phyloP scores from a whole-genome alignment of 352 stramenopile species.

The Pythium chondricola region DNA sequence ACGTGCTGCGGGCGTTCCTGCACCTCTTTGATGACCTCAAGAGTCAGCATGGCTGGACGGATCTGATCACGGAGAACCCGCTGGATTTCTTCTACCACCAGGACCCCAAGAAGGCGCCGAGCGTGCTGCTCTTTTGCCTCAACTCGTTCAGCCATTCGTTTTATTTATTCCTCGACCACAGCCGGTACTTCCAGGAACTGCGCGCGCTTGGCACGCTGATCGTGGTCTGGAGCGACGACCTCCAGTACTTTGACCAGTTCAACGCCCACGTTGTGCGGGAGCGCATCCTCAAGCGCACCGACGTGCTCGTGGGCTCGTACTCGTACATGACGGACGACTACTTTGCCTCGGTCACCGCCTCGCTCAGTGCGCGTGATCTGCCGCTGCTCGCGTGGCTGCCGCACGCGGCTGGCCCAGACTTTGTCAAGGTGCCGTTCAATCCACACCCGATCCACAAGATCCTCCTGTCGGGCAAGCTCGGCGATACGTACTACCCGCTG shows the following conservation, averaged over 20 bases:
- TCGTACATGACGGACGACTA: slow-evolving; percentile 77
- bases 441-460: slow-evolving; percentile 71
- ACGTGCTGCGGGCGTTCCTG: slow-evolving; percentile 59
- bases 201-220: slow-evolving; percentile 60
- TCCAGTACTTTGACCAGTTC: slow-evolving; percentile 80
- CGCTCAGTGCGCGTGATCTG: slow-evolving; percentile 49
- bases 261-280: slow-evolving; percentile 49
- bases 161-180: slow-evolving; percentile 55
- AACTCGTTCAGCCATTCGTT: slow-evolving; percentile 66
- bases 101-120: slow-evolving; percentile 53
- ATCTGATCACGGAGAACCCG: slow-evolving; percentile 48
- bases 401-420: slow-evolving; percentile 56
- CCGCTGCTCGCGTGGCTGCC: slow-evolving; percentile 63
- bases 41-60: slow-evolving; percentile 50
- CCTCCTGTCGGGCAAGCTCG: slow-evolving; percentile 48
- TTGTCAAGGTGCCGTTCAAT: slow-evolving; percentile 57
- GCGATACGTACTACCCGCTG: slow-evolving; percentile 53
- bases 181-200: slow-evolving; percentile 61
- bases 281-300: slow-evolving; percentile 52
- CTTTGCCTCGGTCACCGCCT: slow-evolving; percentile 44
- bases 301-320: slow-evolving; percentile 70
- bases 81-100: slow-evolving; percentile 58
- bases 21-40: slow-evolving; percentile 69
- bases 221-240: slow-evolving; percentile 71
- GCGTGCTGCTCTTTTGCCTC: slow-evolving; percentile 71